Percentiles rank a stretch among this genome's conserved stretches.
phyloP scores from a whole-genome alignment of 805 yeast genomes.

The Candida loeiensis region DNA sequence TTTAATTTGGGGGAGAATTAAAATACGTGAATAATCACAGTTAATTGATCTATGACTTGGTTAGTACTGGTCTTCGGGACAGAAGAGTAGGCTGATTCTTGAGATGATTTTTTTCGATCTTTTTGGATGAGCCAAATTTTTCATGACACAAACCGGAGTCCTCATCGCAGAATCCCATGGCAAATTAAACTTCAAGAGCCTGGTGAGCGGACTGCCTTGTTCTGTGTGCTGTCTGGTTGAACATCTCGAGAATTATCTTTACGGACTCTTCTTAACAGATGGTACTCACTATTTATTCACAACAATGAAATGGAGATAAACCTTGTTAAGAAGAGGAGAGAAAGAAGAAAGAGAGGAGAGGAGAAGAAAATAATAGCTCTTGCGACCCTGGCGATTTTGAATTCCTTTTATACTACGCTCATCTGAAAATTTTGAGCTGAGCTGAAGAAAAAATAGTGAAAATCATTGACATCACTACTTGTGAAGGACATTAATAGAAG shows the following conservation, averaged over 20 bases:
- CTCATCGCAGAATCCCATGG: background rate
- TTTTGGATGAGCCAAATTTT: background rate
- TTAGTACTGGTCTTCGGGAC: slow-evolving; percentile 1
- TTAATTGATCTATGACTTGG: slow-evolving; percentile 4
- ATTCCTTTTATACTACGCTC: slow-evolving; percentile 9
- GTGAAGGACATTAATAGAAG: too few relatives aligned
- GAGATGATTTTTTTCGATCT: background rate
- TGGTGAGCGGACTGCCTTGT: too few relatives aligned
- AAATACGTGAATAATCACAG: slow-evolving; percentile 6
- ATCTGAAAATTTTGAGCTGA: background rate
- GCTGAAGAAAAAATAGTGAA: slow-evolving; percentile 1
- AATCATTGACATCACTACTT: slow-evolving; percentile 3
- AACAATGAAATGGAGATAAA: slow-evolving; percentile 24
- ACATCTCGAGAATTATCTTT: background rate
- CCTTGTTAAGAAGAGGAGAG: slow-evolving; percentile 40
- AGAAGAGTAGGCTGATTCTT: background rate
- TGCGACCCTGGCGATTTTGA: slow-evolving; percentile 8
- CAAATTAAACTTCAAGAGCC: background rate
- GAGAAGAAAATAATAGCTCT: slow-evolving; percentile 11
- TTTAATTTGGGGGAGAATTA: slow-evolving; percentile 10
- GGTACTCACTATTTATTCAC: slow-evolving; percentile 13
- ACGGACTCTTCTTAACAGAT: slow-evolving; percentile 9
- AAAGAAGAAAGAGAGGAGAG: slow-evolving; percentile 20
- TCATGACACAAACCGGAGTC: background rate
- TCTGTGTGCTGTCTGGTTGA: background rate